A percentile compares a stretch with the other conserved stretches of the same genome.
These are phyloP conservation scores for Mycena capillaripes DNA, from an alignment of 768 basidiomycete genomes.

Conservation along the genomic window DNA sequence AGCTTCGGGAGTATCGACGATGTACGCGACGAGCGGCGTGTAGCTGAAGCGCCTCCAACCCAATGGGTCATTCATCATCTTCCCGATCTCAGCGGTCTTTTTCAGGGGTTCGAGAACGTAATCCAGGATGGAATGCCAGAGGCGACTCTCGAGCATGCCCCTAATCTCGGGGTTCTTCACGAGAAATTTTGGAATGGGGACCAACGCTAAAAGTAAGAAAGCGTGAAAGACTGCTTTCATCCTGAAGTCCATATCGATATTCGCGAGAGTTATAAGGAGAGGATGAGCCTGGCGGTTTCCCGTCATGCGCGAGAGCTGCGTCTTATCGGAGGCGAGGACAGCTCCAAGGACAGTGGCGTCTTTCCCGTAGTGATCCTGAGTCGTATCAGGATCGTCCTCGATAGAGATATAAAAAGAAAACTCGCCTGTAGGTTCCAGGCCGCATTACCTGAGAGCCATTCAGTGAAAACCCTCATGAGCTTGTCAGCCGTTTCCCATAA, in stretches of 20 bases:
- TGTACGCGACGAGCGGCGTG: slow-evolving; percentile 35
- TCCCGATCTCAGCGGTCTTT: slow-evolving; percentile 32
- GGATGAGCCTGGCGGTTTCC: slow-evolving; percentile 33
- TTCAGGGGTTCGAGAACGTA: slow-evolving; percentile 34
- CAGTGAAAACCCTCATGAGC: slow-evolving; percentile 34
- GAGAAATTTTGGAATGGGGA: slow-evolving; percentile 41
- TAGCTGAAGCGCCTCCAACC: slow-evolving; percentile 37
- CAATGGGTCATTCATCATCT: slow-evolving; percentile 37
- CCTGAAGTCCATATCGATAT: slow-evolving; percentile 28
- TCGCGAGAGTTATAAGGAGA: slow-evolving; percentile 31
- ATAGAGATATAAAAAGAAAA: neutral
- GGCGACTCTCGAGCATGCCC: slow-evolving; percentile 28
- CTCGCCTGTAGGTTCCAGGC: slow-evolving; percentile 42
- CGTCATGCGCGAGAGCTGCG: slow-evolving; percentile 35
- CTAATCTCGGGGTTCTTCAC: slow-evolving; percentile 21
- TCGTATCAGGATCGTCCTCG: neutral
- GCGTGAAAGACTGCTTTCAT: slow-evolving; percentile 35
- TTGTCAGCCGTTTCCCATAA: slow-evolving; percentile 31
- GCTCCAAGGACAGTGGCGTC: slow-evolving; percentile 38
- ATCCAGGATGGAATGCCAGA: slow-evolving; percentile 38
- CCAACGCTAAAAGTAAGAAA: slow-evolving; percentile 35
- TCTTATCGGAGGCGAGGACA: slow-evolving; percentile 40
- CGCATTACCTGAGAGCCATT: slow-evolving; percentile 39
- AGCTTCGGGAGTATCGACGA: slow-evolving; percentile 40
- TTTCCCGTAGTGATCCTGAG: slow-evolving; percentile 30